Base-by-base conservation (phyloP, 2,329 filamentous ascomycete species). In the Chalara sp. region DNA sequence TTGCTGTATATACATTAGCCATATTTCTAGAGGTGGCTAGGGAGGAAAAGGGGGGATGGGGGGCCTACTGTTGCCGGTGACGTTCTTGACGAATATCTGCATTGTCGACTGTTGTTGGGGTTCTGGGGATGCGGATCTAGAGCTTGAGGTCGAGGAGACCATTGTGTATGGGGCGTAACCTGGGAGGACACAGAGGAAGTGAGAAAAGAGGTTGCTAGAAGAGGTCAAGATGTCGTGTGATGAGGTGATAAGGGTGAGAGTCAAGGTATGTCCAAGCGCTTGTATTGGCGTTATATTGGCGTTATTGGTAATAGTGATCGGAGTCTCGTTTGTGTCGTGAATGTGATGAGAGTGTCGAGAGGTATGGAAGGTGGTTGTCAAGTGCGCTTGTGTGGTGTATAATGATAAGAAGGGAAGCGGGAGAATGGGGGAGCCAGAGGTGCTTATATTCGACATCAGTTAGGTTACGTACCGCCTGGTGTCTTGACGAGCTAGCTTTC, bases 11-110 rank as follows among this genome's bases (percentile, higher is more conserved):
- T 64, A 54, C 65, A 64, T 54, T 49, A 54, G 53, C 35, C 8
- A 37, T 51, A 47, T 48, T 44, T 35, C 41, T 47, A 52, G 5
- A 33, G 2, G 12, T 32, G n/a, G 44, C 51, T 48, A 57, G 48
- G 30, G 32, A 41, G 46, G 30, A 39, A 12, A 29, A 30, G 35
- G 37, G 28, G 46, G 44, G 48, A 47, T 40, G 37, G 39, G 39
- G 39, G n/a, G 68, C 77, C 66, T 70, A 82, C 79, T 81, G 65
- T 75, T 72, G 58, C 78, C 79, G 35, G 75, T 71, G 46, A 80
- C 68, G 62, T 75, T 76, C 69, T 80, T 81, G 66, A 82, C 73
- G 67, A 82, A 81, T 67, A 83, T 78, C 63, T 79, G 76, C 69
- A 80, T 80, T 39, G 72, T 79, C 47, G 76, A 72, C 49, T 74